phyloP scores from a whole-genome alignment of 2,329 filamentous ascomycete genomes.

The Penicillium olsonii region DNA sequence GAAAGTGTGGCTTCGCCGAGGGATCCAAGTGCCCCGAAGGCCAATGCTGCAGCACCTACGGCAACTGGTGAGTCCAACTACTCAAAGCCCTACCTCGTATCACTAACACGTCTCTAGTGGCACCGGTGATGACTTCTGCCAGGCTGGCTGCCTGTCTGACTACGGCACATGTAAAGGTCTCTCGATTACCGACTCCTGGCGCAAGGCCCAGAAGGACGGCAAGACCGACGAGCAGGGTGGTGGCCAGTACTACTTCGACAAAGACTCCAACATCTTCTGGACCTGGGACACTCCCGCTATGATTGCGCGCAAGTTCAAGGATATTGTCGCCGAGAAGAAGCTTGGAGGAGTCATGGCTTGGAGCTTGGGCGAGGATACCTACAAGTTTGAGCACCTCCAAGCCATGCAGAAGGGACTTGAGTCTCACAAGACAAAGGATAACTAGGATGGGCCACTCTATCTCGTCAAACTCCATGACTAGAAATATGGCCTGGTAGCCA shows the following conservation, averaged over 20 bases:
- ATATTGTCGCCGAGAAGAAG: slow-evolving; percentile 57
- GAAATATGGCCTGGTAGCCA: background rate
- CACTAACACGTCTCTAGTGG: slow-evolving; percentile 30
- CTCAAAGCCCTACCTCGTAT: too few species aligned
- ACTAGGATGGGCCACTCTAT: too few species aligned
- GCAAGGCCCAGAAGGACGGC: slow-evolving; percentile 55
- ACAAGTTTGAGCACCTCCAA: slow-evolving; percentile 47
- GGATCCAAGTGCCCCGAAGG: slow-evolving; percentile 32
- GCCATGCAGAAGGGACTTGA: slow-evolving; percentile 42
- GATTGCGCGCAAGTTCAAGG: slow-evolving; percentile 63
- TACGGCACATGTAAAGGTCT: slow-evolving; percentile 46
- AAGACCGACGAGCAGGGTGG: slow-evolving; percentile 59
- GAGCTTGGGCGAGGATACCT: slow-evolving; percentile 69
- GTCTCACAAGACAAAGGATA: background rate
- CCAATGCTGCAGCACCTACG: slow-evolving; percentile 39
- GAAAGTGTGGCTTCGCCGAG: slow-evolving; percentile 35
- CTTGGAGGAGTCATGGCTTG: slow-evolving; percentile 75
- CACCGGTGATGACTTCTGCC: slow-evolving; percentile 32
- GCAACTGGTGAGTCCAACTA: slow-evolving; percentile 40
- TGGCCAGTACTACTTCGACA: slow-evolving; percentile 70
- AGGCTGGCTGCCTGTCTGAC: slow-evolving; percentile 38
- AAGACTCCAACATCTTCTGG: slow-evolving; percentile 65
- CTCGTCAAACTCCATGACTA: too few species aligned
- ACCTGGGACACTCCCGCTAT: slow-evolving; percentile 68
- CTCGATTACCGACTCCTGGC: slow-evolving; percentile 60